Conservation (phyloP, 495 filamentous ascomycete species). For the Penicillium verhagenii region DNA sequence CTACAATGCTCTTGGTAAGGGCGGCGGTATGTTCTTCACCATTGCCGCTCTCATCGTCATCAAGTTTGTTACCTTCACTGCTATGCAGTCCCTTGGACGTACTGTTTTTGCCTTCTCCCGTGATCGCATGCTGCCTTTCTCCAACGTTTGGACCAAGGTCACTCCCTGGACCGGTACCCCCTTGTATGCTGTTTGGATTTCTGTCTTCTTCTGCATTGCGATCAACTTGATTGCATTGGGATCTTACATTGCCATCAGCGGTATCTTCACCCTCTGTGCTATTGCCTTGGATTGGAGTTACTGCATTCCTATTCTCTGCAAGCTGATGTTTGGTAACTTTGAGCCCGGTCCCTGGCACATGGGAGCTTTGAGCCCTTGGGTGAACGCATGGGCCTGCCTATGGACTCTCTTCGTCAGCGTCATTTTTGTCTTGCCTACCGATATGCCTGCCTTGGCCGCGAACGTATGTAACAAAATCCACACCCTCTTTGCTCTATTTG, state of each 20-base stretch:
- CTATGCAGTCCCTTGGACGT: constrained; percentile 59
- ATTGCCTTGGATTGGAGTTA: constrained; percentile 65
- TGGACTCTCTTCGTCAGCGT: constrained; percentile 63
- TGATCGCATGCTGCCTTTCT: constrained; percentile 57
- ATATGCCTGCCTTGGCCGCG: constrained; percentile 48
- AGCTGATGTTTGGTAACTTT: constrained; percentile 55
- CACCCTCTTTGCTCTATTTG: not conserved
- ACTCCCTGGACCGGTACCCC: constrained; percentile 55
- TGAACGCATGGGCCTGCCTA: constrained; percentile 53
- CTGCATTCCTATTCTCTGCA: constrained; percentile 61
- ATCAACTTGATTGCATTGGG: constrained; percentile 66
- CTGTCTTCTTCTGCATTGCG: constrained; percentile 51
- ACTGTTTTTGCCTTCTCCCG: constrained; percentile 64
- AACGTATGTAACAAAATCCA: constrained; percentile 26
- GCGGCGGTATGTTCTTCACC: constrained; percentile 59
- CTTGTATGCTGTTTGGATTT: constrained; percentile 61
- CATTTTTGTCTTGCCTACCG: constrained; percentile 61
- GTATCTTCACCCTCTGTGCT: constrained; percentile 63
- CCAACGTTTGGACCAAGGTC: constrained; percentile 55
- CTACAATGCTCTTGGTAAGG: constrained; percentile 58
- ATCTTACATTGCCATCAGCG: constrained; percentile 58
- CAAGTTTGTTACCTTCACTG: constrained; percentile 57
- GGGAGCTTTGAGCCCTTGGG: constrained; percentile 40
- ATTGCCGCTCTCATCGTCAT: constrained; percentile 56
- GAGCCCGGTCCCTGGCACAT: constrained; percentile 61